Evolutionary conservation across 805 yeast species (phyloP).

Genomic region (Clavispora fructus): DNA sequence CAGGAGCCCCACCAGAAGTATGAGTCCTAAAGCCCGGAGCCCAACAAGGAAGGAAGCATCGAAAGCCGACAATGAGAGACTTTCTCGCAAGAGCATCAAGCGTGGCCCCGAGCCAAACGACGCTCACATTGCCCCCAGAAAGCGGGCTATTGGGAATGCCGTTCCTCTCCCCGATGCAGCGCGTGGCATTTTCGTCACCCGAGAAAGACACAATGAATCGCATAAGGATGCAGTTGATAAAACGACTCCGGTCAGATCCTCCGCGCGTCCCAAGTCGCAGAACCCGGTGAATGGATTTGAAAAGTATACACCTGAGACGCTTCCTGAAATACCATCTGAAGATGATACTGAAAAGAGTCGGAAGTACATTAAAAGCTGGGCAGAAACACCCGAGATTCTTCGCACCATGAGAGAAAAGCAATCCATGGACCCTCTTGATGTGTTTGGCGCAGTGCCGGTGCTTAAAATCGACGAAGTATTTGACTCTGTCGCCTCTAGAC

Average conservation of each 20-base stretch:
- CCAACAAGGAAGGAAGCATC: background rate
- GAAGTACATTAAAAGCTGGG: constrained; percentile 27
- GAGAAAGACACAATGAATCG: constrained; percentile 3
- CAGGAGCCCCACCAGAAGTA: background rate
- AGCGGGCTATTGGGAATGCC: constrained; percentile 22
- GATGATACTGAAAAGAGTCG: constrained; percentile 22
- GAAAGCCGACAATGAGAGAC: background rate
- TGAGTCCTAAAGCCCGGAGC: background rate
- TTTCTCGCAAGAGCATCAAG: background rate
- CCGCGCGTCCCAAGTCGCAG: background rate
- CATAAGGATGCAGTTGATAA: background rate
- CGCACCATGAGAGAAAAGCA: constrained; percentile 21
- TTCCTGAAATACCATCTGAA: constrained; percentile 40
- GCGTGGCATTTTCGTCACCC: constrained; percentile 17
- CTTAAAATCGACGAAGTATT: constrained; percentile 68
- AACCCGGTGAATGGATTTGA: background rate
- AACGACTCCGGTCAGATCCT: constrained; percentile 1
- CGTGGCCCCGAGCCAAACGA: constrained; percentile 1
- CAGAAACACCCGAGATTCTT: constrained; percentile 32
- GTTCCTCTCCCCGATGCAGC: constrained; percentile 37
- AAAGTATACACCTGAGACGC: constrained; percentile 13
- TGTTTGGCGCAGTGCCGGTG: constrained; percentile 73
- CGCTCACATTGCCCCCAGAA: constrained; percentile 6
- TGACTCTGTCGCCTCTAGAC: constrained; percentile 44
- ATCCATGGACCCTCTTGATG: constrained; percentile 54